Evolutionary conservation across 1,284 basidiomycete species (phyloP).

Genomic region (Stereum hirsutum): DNA sequence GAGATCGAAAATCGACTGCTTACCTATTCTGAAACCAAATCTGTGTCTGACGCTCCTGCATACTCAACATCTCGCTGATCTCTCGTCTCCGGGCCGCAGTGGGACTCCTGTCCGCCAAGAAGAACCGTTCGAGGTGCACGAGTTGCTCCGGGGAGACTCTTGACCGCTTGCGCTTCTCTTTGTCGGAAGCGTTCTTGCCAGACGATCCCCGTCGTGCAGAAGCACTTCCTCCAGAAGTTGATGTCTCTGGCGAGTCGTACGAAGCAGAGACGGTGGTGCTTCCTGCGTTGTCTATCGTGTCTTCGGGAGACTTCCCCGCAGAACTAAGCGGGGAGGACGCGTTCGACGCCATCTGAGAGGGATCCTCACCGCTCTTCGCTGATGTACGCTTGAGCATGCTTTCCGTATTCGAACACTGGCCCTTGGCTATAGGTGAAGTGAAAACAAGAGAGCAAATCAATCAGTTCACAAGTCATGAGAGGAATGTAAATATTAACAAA

Average conservation of each 20-base stretch:
- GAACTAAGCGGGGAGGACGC: constrained; percentile 9
- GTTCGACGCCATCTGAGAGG: neutral
- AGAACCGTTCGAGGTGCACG: constrained; percentile 60
- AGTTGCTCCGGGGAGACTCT: constrained; percentile 73
- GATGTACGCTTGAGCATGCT: too few species aligned
- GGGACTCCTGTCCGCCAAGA: constrained; percentile 59
- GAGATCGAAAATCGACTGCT: constrained; percentile 12
- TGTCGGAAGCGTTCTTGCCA: constrained; percentile 15
- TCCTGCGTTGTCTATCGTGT: constrained; percentile 2
- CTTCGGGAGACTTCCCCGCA: constrained; percentile 9
- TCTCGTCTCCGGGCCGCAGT: constrained; percentile 61
- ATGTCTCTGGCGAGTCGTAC: neutral
- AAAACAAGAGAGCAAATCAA: too few species aligned
- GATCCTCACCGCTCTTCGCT: constrained; percentile 8
- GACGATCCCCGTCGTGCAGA: constrained; percentile 14
- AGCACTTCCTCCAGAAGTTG: too few species aligned
- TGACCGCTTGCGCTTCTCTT: constrained; percentile 66
- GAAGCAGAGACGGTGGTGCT: constrained; percentile 3
- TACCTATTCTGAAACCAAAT: constrained; percentile 85
- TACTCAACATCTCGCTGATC: constrained; percentile 66
- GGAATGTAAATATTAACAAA: too few species aligned
- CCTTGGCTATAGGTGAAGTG: too few species aligned
- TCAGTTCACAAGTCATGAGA: too few species aligned
- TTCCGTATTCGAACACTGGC: too few species aligned
- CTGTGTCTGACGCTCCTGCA: constrained; percentile 79